Evolutionary conservation across 2,329 filamentous ascomycete genomes (phyloP).

Genomic region (Pestalotiopsis sp.): DNA sequence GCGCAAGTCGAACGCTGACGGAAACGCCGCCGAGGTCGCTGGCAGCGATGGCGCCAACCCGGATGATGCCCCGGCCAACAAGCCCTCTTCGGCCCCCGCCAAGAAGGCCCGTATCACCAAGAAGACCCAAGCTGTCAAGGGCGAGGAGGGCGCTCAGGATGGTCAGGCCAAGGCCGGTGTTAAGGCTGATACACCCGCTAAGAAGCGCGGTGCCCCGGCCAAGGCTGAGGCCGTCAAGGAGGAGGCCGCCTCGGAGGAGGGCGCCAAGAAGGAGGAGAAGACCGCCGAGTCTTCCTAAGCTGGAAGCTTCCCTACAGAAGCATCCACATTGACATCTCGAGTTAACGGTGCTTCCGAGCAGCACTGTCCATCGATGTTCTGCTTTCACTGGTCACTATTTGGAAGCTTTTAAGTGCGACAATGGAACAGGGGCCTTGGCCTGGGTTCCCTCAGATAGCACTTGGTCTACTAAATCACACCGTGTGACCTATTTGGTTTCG

Average conservation of each 20-base stretch:
- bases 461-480: too few species aligned
- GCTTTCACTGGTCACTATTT: too few species aligned
- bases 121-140: background rate
- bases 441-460: too few species aligned
- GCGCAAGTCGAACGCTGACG: background rate
- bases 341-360: background rate
- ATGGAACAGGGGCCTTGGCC: too few species aligned
- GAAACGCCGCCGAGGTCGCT: too few species aligned
- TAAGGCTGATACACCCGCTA: background rate
- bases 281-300: background rate
- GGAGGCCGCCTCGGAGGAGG: background rate
- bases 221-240: background rate
- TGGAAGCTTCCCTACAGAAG: background rate
- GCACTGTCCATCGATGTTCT: background rate
- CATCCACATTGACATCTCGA: background rate
- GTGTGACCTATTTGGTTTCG: too few species aligned
- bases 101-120: background rate
- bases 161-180: background rate
- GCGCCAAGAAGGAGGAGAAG: background rate
- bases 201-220: background rate
- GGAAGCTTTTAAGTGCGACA: too few species aligned
- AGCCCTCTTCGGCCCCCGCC: background rate
- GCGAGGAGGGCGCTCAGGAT: background rate
- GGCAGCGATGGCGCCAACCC: background rate
- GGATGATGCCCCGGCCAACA: background rate